Evolutionary conservation across 2,329 filamentous ascomycete genomes (phyloP).

Genomic region (Chaetothyriales sp.): DNA sequence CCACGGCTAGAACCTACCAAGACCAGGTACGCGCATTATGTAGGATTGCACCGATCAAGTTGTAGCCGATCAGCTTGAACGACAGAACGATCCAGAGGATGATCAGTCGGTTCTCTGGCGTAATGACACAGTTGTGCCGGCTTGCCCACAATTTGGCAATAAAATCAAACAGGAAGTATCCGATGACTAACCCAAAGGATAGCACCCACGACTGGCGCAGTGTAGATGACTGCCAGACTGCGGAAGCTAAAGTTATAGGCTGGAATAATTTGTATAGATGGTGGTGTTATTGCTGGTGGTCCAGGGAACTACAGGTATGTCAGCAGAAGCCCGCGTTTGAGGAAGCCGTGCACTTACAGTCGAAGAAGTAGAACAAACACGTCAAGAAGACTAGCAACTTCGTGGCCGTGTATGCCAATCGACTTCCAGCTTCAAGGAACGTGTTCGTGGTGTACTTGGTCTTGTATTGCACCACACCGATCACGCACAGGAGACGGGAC

Average conservation of each 20-base stretch:
- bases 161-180: constrained; percentile 42
- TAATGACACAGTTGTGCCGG: constrained; percentile 37
- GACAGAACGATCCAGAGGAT: constrained; percentile 34
- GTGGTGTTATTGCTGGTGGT: constrained; percentile 44
- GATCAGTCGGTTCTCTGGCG: constrained; percentile 42
- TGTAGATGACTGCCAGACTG: constrained; percentile 41
- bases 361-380: constrained; percentile 23
- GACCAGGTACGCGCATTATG: constrained; percentile 19
- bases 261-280: constrained; percentile 36
- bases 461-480: constrained; percentile 20
- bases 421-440: constrained; percentile 28
- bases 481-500: constrained; percentile 18
- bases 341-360: constrained; percentile 19
- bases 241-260: constrained; percentile 36
- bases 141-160: constrained; percentile 34
- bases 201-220: constrained; percentile 40
- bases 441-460: constrained; percentile 25
- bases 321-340: constrained; percentile 27
- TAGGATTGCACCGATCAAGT: constrained; percentile 15
- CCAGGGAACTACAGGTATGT: constrained; percentile 32
- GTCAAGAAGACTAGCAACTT: constrained; percentile 22
- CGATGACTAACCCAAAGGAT: constrained; percentile 34
- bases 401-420: constrained; percentile 27
- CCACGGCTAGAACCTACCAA: constrained; percentile 34
- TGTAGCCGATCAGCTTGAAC: constrained; percentile 32